A percentile compares a stretch with the other conserved stretches of the same genome.
Conservation (phyloP, 1,284 basidiomycete species). For the Fistulinella cinereoalba region DNA sequence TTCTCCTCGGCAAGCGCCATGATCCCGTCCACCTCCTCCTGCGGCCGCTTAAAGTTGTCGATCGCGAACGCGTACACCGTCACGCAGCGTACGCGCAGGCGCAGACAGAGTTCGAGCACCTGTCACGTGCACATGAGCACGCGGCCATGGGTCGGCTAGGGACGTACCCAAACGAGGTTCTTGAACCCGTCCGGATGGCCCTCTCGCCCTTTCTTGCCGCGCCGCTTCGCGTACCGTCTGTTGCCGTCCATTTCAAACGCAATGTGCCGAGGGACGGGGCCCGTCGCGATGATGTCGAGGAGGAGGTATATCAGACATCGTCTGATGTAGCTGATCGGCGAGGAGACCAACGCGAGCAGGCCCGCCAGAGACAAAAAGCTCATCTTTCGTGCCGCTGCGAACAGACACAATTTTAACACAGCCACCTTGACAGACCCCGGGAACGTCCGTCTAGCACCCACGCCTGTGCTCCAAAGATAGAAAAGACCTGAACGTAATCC, state of each 20-base stretch:
- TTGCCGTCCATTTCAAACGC: constrained; percentile 99
- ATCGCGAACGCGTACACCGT: constrained; percentile 96
- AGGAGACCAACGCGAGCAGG: constrained; percentile 15
- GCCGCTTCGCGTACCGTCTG: constrained; percentile 81
- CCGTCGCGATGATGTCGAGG: constrained; percentile 66
- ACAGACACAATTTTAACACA: too few species aligned
- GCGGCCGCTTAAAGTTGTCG: constrained; percentile 92
- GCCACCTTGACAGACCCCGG: too few species aligned
- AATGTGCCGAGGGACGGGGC: constrained; percentile 89
- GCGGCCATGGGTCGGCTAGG: background rate
- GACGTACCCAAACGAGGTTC: constrained; percentile 73
- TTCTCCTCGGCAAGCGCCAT: constrained; percentile 86
- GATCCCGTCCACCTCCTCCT: constrained; percentile 83
- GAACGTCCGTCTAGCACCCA: too few species aligned
- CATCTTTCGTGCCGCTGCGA: too few species aligned
- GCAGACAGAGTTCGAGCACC: constrained; percentile 82
- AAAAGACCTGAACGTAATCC: too few species aligned
- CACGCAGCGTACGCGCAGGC: constrained; percentile 76
- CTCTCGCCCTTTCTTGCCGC: constrained; percentile 61
- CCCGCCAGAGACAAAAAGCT: background rate
- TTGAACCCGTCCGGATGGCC: constrained; percentile 89
- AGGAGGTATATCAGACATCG: constrained; percentile 38
- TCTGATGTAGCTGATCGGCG: constrained; percentile 15
- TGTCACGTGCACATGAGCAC: constrained; percentile 31
- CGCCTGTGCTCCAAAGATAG: too few species aligned